phyloP scores from a whole-genome alignment of 352 stramenopile species.

The Phytopythium ostracodes region DNA sequence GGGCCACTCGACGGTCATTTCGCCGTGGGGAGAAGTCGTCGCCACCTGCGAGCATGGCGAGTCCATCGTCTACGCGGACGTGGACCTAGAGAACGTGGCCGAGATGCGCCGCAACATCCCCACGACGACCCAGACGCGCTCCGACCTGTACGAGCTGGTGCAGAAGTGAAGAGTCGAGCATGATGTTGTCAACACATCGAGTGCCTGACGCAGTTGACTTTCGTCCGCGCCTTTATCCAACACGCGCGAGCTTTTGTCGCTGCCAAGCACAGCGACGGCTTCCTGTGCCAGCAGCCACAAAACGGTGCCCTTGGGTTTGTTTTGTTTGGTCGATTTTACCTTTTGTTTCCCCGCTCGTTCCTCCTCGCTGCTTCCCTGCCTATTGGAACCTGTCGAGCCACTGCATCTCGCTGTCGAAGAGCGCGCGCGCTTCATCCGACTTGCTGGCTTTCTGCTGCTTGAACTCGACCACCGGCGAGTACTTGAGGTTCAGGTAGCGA shows the following conservation, averaged over 20 bases:
- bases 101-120: slow-evolving; percentile 97
- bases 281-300: not conserved
- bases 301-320: not conserved
- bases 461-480: slow-evolving; percentile 75
- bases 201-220: not conserved
- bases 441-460: slow-evolving; percentile 65
- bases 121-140: slow-evolving; percentile 91
- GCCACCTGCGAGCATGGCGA: slow-evolving; percentile 92
- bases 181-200: no score
- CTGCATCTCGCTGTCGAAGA: slow-evolving; percentile 77
- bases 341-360: slow-evolving; percentile 4
- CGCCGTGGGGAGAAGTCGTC: slow-evolving; percentile 97
- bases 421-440: slow-evolving; percentile 45
- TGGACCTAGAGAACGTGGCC: slow-evolving; percentile 93
- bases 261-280: not conserved
- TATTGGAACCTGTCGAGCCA: slow-evolving; percentile 49
- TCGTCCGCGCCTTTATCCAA: not conserved
- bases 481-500: slow-evolving; percentile 81
- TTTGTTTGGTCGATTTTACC: not conserved
- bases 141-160: slow-evolving; percentile 94
- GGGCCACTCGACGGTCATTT: slow-evolving; percentile 97
- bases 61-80: slow-evolving; percentile 93
- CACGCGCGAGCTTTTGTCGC: not conserved
- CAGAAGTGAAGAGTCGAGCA: slow-evolving; percentile 55
- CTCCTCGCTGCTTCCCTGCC: not conserved